phyloP scores from a whole-genome alignment of 139 green algal species.

The Coccomyxa sp. region DNA sequence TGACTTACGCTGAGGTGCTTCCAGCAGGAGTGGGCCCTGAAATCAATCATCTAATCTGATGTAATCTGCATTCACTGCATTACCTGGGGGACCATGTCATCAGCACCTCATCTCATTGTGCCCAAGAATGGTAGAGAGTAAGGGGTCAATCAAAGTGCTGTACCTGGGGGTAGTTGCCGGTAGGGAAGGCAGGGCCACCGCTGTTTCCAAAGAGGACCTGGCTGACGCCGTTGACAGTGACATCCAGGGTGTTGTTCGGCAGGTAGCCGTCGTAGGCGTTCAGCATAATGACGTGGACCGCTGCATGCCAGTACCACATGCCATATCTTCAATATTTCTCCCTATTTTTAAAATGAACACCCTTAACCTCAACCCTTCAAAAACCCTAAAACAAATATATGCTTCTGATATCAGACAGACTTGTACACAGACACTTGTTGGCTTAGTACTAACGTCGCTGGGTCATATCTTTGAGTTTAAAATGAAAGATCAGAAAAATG shows the following conservation, averaged over 20 bases:
- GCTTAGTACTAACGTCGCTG: no score
- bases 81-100: background rate
- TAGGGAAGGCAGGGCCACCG: background rate
- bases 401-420: no score
- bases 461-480: no score
- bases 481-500: no score
- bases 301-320: no score
- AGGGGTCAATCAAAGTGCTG: no score
- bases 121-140: background rate
- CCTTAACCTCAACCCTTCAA: no score
- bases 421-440: no score
- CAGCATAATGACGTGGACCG: background rate
- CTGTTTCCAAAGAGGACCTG: background rate
- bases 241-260: background rate
- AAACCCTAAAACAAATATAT: no score
- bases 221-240: background rate
- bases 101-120: background rate
- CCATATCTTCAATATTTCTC: no score
- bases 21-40: background rate
- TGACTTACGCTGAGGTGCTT: no score
- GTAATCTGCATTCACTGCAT: background rate
- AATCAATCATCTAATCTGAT: background rate
- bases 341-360: no score
- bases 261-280: background rate
- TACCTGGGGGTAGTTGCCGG: background rate